A percentile compares a stretch with the other conserved stretches of the same genome.
These are phyloP conservation scores for Aurantiochytrium sp. DNA, from an alignment of 108 stramenopile genomes.

Conservation along the genomic window DNA sequence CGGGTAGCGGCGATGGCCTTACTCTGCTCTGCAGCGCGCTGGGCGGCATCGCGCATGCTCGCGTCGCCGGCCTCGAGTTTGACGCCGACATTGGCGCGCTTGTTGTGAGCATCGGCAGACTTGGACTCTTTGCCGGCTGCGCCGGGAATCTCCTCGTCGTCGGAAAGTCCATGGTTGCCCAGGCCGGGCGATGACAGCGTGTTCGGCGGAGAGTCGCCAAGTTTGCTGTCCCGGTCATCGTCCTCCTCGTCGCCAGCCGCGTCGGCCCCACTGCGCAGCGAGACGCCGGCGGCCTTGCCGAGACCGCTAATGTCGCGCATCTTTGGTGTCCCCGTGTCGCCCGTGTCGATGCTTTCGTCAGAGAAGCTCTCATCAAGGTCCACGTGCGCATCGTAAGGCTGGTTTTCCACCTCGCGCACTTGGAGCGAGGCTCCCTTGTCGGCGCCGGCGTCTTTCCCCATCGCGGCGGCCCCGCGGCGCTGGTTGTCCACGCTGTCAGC, in stretches of 20 bases:
- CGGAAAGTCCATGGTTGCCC: not conserved
- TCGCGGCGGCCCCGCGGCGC: constrained; percentile 14
- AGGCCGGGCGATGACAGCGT: not conserved
- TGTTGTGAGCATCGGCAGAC: not conserved
- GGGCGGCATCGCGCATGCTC: not conserved
- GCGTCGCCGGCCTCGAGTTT: not conserved
- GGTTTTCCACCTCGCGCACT: constrained; percentile 14
- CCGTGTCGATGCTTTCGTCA: not conserved
- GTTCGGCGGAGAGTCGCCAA: constrained; percentile 4
- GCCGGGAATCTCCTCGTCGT: constrained; percentile 19
- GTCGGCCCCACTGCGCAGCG: not conserved
- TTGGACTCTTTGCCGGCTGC: not conserved
- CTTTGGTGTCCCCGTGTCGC: not conserved
- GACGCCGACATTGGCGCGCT: not conserved
- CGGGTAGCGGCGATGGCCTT: not conserved
- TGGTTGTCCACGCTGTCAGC: not conserved
- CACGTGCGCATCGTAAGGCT: constrained; percentile 7
- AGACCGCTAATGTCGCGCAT: not conserved
- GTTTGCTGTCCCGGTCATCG: not conserved
- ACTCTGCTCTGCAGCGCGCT: not conserved
- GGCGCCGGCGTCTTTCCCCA: not conserved
- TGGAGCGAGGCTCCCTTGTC: not conserved
- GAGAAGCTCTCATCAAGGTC: constrained; percentile 30
- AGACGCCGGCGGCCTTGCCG: not conserved
- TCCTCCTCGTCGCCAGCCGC: not conserved